phyloP scores from a whole-genome alignment of 345 rosid species.

The Pistacia atlantica region DNA sequence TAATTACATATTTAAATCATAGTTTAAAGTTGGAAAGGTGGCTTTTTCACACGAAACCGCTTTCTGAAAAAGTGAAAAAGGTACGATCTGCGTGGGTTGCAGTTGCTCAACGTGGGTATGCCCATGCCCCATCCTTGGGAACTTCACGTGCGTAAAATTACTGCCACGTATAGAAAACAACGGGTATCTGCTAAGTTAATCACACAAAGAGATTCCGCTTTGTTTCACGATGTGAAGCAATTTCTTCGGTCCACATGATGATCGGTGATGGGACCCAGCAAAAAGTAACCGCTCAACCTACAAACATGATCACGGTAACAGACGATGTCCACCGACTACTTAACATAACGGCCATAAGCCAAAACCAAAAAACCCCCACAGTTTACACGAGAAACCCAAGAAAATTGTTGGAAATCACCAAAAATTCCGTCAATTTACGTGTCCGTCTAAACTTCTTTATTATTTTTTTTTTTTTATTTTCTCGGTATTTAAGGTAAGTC shows the following conservation, averaged over 20 bases:
- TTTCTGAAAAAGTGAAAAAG: not conserved
- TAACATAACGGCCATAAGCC: not conserved
- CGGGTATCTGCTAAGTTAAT: too few relatives aligned
- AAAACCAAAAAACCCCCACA: too few relatives aligned
- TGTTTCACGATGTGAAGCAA: not conserved
- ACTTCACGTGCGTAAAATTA: not conserved
- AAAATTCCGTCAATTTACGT: not conserved
- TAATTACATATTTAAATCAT: too few relatives aligned
- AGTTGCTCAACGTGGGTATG: constrained; percentile 10
- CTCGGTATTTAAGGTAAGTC: not conserved
- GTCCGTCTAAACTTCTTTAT: not conserved
- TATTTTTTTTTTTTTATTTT: not conserved
- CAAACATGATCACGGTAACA: not conserved
- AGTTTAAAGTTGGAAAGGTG: too few relatives aligned
- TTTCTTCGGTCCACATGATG: not conserved
- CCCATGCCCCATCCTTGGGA: not conserved
- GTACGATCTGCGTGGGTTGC: not conserved
- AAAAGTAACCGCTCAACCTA: not conserved
- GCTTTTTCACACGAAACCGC: too few relatives aligned
- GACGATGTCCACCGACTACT: not conserved
- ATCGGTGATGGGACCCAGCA: constrained; percentile 1
- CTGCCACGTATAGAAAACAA: not conserved
- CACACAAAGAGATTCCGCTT: not conserved
- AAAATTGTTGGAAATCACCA: not conserved
- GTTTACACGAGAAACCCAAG: not conserved